Evolutionary conservation across 2,329 filamentous ascomycete species (phyloP).

Genomic region (Fusarium hainanense): DNA sequence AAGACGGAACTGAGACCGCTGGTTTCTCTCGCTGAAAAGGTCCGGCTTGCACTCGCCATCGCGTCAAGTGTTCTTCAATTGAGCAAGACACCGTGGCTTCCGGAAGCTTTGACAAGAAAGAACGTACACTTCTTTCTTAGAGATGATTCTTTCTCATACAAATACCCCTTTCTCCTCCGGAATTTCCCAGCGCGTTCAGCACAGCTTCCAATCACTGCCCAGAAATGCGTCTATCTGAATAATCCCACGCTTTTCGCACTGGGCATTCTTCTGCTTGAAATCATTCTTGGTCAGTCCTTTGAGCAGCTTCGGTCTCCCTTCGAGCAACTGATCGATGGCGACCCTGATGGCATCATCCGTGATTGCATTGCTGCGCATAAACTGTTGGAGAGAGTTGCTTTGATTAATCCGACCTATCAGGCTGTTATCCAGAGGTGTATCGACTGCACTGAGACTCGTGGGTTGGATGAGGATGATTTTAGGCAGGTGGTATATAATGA

Average conservation of each 20-base stretch:
- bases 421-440: slow-evolving; percentile 19
- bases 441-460: slow-evolving; percentile 8
- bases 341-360: not conserved
- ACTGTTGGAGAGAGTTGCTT: slow-evolving; percentile 8
- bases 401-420: slow-evolving; percentile 13
- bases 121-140: slow-evolving; percentile 17
- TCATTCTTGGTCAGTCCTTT: slow-evolving; percentile 14
- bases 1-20: not conserved
- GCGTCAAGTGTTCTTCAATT: slow-evolving; percentile 30
- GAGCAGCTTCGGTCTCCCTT: not conserved
- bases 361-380: slow-evolving; percentile 1
- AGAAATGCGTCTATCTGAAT: not conserved
- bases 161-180: slow-evolving; percentile 1
- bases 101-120: not conserved
- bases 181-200: not conserved
- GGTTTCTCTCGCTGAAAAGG: not conserved
- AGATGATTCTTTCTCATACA: not conserved
- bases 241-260: slow-evolving; percentile 25
- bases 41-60: slow-evolving; percentile 20
- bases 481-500: slow-evolving; percentile 11
- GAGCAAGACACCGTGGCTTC: slow-evolving; percentile 34
- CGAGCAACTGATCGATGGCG: not conserved
- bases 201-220: too few relatives aligned
- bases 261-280: slow-evolving; percentile 24
- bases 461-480: slow-evolving; percentile 19